Conservation (phyloP, 805 yeast genomes). For the Candida verbasci region DNA sequence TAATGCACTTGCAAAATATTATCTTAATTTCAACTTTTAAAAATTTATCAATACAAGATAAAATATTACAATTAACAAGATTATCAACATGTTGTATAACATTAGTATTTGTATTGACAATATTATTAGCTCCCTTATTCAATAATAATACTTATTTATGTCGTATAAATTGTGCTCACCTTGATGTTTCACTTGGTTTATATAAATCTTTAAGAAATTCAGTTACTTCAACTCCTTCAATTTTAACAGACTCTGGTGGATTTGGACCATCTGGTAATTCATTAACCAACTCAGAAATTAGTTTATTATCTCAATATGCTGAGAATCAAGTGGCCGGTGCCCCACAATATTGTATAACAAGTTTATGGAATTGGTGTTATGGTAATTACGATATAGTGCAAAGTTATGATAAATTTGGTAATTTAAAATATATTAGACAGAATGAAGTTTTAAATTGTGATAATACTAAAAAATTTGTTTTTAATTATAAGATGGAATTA, state of each 20-base stretch:
- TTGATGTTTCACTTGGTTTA: conserved; percentile 51
- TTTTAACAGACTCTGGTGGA: conserved; percentile 9
- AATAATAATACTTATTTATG: conserved; percentile 21
- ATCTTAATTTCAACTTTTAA: conserved; percentile 10
- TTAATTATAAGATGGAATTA: conserved; percentile 44
- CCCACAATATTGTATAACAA: conserved; percentile 44
- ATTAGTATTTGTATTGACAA: conserved; percentile 14
- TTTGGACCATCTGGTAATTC: conserved; percentile 14
- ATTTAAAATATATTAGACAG: conserved; percentile 9
- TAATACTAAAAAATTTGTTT: conserved; percentile 18
- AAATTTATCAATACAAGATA: conserved; percentile 22
- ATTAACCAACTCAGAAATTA: conserved; percentile 47
- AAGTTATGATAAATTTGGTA: conserved; percentile 11
- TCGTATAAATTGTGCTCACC: conserved; percentile 46
- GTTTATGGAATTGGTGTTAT: conserved; percentile 43
- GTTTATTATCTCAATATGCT: conserved; percentile 42
- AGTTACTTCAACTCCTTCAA: conserved; percentile 19
- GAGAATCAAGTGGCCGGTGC: conserved; percentile 41
- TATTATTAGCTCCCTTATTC: conserved; percentile 24
- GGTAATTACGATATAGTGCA: conserved; percentile 31
- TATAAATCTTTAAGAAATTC: conserved; percentile 39
- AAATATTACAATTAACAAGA: conserved; percentile 22
- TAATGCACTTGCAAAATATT: conserved; percentile 1
- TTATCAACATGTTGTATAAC: conserved; percentile 16
- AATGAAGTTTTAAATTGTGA: conserved; percentile 23